Evolutionary conservation across 306 rosid species (phyloP).

Genomic region (Senna tora): DNA sequence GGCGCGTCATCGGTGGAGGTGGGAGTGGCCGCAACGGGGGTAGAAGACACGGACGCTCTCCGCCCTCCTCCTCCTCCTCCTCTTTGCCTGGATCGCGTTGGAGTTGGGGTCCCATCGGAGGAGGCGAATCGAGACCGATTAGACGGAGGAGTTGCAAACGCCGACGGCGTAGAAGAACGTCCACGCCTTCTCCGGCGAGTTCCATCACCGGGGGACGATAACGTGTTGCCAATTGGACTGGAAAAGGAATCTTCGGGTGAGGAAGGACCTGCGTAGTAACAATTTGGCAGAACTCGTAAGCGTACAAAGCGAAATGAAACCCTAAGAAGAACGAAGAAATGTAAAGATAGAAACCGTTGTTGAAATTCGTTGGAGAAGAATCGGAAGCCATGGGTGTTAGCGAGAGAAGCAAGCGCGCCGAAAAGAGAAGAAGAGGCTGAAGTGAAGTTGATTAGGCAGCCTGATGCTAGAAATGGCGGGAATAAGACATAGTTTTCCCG

Average conservation of each 20-base stretch:
- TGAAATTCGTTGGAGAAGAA: conserved; percentile 63
- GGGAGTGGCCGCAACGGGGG: conserved; percentile 60
- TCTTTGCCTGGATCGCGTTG: conserved; percentile 53
- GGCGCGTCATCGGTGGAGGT: conserved; percentile 75
- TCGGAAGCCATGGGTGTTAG: conserved; percentile 72
- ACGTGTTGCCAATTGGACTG: conserved; percentile 85
- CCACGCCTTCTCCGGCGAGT: conserved; percentile 49
- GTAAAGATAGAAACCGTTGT: conserved; percentile 52
- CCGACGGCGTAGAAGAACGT: conserved; percentile 67
- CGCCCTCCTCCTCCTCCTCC: conserved; percentile 41
- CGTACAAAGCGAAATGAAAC: background rate
- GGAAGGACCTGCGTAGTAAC: conserved; percentile 60
- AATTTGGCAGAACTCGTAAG: background rate
- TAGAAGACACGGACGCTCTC: conserved; percentile 40
- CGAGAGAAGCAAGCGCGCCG: conserved; percentile 23
- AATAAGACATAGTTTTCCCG: conserved; percentile 50
- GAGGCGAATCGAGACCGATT: conserved; percentile 67
- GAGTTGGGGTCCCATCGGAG: conserved; percentile 69
- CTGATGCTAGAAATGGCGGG: conserved; percentile 48
- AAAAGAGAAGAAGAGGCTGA: background rate
- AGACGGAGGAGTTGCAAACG: conserved; percentile 60
- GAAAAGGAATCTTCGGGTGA: conserved; percentile 85
- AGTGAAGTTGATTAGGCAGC: background rate
- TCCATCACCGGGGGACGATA: conserved; percentile 63
- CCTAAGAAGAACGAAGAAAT: background rate